phyloP scores from a whole-genome alignment of 1,284 basidiomycete genomes.

The Boletus sp. region DNA sequence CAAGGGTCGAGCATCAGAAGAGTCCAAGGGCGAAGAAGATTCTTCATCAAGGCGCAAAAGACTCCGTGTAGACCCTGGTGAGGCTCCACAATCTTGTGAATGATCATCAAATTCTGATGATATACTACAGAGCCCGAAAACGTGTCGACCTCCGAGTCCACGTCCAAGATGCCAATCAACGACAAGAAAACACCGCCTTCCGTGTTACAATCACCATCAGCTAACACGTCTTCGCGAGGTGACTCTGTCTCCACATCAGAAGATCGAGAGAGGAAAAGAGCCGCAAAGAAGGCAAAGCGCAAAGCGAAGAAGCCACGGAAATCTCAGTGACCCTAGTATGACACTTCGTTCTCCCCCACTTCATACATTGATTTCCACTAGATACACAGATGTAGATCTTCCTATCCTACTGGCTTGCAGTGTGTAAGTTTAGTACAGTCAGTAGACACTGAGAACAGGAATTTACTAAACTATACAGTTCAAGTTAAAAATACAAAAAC shows the following conservation, averaged over 20 bases:
- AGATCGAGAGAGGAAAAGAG: conserved; percentile 19
- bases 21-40: conserved; percentile 19
- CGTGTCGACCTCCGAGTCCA: conserved; percentile 9
- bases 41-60: conserved; percentile 52
- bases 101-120: conserved; percentile 2
- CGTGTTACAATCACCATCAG: conserved; percentile 1
- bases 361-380: conserved; percentile 23
- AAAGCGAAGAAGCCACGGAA: conserved; percentile 27
- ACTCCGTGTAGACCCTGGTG: conserved; percentile 63
- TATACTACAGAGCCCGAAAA: conserved; percentile 39
- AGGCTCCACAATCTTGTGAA: conserved; percentile 19
- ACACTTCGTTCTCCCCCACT: conserved; percentile 2
- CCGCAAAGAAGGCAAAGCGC: conserved; percentile 28
- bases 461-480: conserved; percentile 30
- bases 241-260: conserved; percentile 18
- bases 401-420: conserved; percentile 17
- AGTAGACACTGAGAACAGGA: conserved; percentile 17
- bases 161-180: neutral
- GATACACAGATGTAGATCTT: conserved; percentile 21
- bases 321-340: conserved; percentile 19
- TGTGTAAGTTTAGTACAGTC: conserved; percentile 24
- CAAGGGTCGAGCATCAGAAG: conserved; percentile 43
- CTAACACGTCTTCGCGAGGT: conserved; percentile 14
- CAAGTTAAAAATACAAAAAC: conserved; percentile 29
- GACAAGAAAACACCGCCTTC: conserved; percentile 20